Conservation (phyloP, 495 filamentous ascomycete species). For the Penicillium canariense region DNA sequence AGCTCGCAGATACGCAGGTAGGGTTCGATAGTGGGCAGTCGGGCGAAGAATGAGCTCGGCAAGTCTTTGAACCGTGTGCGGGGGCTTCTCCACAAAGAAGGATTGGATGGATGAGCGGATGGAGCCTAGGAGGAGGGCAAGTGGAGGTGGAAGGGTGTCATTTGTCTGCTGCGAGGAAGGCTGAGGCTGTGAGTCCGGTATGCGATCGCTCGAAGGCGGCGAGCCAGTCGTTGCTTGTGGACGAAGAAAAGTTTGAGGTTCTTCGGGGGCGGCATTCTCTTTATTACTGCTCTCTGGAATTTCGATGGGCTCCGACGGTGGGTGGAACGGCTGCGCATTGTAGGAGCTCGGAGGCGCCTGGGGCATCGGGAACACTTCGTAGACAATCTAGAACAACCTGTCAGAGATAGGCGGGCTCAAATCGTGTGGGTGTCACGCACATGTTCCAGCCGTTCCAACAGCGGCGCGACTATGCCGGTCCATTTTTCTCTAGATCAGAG, state of each 20-base stretch:
- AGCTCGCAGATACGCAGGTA: constrained; percentile 83
- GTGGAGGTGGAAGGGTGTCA: constrained; percentile 58
- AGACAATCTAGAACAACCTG: constrained; percentile 42
- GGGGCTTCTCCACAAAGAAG: constrained; percentile 72
- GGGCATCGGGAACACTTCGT: constrained; percentile 53
- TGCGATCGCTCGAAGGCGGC: constrained; percentile 45
- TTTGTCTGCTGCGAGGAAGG: constrained; percentile 38
- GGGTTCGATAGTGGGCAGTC: constrained; percentile 70
- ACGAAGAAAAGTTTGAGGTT: constrained; percentile 28
- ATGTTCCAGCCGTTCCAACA: constrained; percentile 53
- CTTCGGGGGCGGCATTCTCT: constrained; percentile 49
- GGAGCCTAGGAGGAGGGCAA: constrained; percentile 59
- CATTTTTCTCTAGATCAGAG: constrained; percentile 49
- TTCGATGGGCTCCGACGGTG: constrained; percentile 32
- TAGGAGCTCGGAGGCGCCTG: constrained; percentile 34
- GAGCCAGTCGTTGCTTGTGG: constrained; percentile 25
- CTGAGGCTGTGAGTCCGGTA: constrained; percentile 48
- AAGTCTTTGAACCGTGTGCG: constrained; percentile 89
- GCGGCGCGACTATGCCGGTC: constrained; percentile 48
- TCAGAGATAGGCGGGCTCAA: constrained; percentile 5
- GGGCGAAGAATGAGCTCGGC: constrained; percentile 85
- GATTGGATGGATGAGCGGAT: constrained; percentile 65
- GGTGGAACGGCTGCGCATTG: constrained; percentile 24
- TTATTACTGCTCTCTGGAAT: constrained; percentile 45
- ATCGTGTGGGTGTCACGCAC: constrained; percentile 31